Base-by-base conservation (phyloP, 148 eudicot genomes). In the Fallopia convolvulus region DNA sequence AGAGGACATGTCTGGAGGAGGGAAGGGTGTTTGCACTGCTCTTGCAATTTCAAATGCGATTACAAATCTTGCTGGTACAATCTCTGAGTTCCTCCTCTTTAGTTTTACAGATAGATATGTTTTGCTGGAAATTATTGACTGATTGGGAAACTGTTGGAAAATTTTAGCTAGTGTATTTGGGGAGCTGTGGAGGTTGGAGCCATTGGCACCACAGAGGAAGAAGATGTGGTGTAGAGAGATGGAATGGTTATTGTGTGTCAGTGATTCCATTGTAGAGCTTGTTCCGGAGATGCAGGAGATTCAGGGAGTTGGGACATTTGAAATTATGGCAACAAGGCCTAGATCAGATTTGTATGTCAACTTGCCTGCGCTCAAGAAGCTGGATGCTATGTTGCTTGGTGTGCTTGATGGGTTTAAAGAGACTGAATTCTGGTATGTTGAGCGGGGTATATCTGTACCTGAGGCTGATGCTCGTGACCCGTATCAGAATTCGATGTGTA, bases 1-100 rank as follows among this genome's bases (percentile, higher is more conserved):
- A 42, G 99, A 95, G 78, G 99, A 95, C 81, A 95, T 95, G 99
- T 92, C 97, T 79, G 99, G 99, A 81, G 97, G 97, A 66, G 99
- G 99, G 26, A 95, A 95, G 84, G 99, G 99, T 21, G 99, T 95
- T 70, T 92, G 94, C 76, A 88, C 99, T 46, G 99, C 99, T 0
- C 90, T 95, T 10, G 97, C 99, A 32, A 89, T 92, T 82, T 95
- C 99, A 21, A 95, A 95, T 81, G 97, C 99, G 17, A 92, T 95
- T 58, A 95, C 99, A 63, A 92, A 92, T 90, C 92, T 94, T 40
- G 95, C 97, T 72, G 99, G 99, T 92, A 83, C 47, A 33, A 6
- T 79, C 21, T 23, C 30, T 23, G 10, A 41, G 12, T 14, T 39
- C 15, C 44, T 9, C 36, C 0, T 13, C 20, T 23, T 52, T 49